Evolutionary conservation across 805 yeast genomes (phyloP).

Genomic region (Metschnikowia continentalis): DNA sequence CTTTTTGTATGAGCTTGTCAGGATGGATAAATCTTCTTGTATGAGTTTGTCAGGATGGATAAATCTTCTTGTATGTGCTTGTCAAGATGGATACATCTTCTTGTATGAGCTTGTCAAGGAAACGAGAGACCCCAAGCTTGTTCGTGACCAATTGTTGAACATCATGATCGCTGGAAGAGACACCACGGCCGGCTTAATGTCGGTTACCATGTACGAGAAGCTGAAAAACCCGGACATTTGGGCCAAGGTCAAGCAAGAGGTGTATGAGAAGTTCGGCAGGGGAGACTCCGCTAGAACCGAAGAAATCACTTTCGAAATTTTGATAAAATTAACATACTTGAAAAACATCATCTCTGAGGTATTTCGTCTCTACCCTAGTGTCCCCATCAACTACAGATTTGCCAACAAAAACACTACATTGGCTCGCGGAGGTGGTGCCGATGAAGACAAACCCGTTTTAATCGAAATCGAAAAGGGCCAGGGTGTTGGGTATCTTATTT

Average conservation of each 20-base stretch:
- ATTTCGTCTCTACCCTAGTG: slow-evolving; percentile 48
- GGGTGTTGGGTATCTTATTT: slow-evolving; percentile 11
- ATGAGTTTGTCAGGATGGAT: too few species aligned
- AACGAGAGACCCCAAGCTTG: slow-evolving; percentile 10
- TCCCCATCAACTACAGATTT: slow-evolving; percentile 45
- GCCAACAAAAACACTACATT: slow-evolving; percentile 44
- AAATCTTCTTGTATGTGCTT: too few species aligned
- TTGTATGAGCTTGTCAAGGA: too few species aligned
- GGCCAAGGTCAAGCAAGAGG: slow-evolving; percentile 26
- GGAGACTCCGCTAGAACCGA: slow-evolving; percentile 21
- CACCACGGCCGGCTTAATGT: slow-evolving; percentile 15
- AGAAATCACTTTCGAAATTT: slow-evolving; percentile 42
- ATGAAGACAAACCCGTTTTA: slow-evolving; percentile 32
- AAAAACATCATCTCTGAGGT: slow-evolving; percentile 45
- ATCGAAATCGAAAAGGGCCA: slow-evolving; percentile 11
- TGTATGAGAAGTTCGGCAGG: slow-evolving; percentile 19
- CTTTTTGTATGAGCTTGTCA: slow-evolving; percentile 13
- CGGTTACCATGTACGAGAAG: slow-evolving; percentile 22
- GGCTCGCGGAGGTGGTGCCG: slow-evolving; percentile 48
- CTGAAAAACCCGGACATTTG: slow-evolving; percentile 30
- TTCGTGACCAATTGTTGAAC: slow-evolving; percentile 15
- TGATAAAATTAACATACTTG: slow-evolving; percentile 44
- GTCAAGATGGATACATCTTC: too few species aligned
- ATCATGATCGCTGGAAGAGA: slow-evolving; percentile 18
- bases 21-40: too few species aligned